These are phyloP conservation scores for Ensete ventricosum DNA, from an alignment of 176 grass and related monocot species.

Conservation along the genomic window DNA sequence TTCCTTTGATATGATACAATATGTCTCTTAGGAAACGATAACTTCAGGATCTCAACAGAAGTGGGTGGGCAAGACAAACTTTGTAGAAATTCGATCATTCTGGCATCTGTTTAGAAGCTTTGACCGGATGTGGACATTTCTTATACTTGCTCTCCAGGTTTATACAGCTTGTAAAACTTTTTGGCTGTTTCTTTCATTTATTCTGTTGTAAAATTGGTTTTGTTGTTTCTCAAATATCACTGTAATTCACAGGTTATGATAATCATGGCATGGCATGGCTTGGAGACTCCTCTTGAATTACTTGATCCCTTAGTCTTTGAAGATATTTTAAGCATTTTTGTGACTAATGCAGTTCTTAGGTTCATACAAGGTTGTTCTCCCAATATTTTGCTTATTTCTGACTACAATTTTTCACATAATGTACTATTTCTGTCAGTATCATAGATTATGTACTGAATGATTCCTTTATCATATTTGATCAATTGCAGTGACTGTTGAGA, in stretches of 20 bases:
- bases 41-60: conserved; percentile 24
- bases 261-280: conserved; percentile 90
- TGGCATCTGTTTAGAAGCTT: conserved; percentile 99
- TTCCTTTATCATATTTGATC: conserved; percentile 15
- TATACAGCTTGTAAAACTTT: conserved; percentile 13
- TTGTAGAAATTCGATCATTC: conserved; percentile 84
- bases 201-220: conserved; percentile 13
- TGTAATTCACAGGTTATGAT: conserved; percentile 63
- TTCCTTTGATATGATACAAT: conserved; percentile 15
- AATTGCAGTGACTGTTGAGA: conserved; percentile 68
- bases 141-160: conserved; percentile 88
- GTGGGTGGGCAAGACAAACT: conserved; percentile 94
- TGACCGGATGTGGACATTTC: conserved; percentile 84
- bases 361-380: conserved; percentile 65
- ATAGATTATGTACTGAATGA: not conserved
- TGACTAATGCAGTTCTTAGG: conserved; percentile 78
- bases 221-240: conserved; percentile 12
- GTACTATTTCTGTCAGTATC: not conserved
- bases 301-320: conserved; percentile 75
- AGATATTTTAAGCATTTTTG: conserved; percentile 85
- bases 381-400: conserved; percentile 1
- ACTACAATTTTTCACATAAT: not conserved
- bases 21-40: conserved; percentile 32
- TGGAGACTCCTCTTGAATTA: conserved; percentile 74
- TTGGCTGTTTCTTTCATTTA: conserved; percentile 22